phyloP scores from a whole-genome alignment of 345 rosid genomes.

The Salix caprea region DNA sequence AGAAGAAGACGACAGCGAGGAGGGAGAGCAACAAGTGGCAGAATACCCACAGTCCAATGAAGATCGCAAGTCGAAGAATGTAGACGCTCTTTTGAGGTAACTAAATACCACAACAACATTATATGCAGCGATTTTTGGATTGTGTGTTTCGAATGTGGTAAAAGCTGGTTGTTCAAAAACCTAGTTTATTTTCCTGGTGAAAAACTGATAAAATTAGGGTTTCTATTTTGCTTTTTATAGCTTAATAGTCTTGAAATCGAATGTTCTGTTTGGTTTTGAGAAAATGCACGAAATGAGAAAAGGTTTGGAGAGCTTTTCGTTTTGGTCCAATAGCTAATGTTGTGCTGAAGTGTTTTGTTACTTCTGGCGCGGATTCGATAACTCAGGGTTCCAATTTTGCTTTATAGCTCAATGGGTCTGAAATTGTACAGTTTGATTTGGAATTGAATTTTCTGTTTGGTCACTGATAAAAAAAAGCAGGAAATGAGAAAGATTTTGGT shows the following conservation, averaged over 20 bases:
- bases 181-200: not conserved
- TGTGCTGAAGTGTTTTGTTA: not conserved
- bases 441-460: not conserved
- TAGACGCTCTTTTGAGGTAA: slow-evolving; percentile 83
- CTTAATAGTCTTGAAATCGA: not conserved
- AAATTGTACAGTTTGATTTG: not conserved
- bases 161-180: not conserved
- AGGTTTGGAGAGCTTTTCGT: not conserved
- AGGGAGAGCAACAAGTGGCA: slow-evolving; percentile 13
- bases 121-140: not conserved
- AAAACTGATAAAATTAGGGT: not conserved
- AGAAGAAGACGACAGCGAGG: slow-evolving; percentile 17
- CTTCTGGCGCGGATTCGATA: not conserved
- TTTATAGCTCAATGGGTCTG: not conserved
- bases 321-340: not conserved
- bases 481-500: not conserved
- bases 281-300: not conserved
- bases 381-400: not conserved
- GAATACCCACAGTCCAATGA: slow-evolving; percentile 41
- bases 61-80: slow-evolving; percentile 80
- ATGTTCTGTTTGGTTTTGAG: not conserved
- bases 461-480: not conserved
- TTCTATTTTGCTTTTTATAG: not conserved
- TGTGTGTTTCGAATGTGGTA: not conserved
- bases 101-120: not conserved